Evolutionary conservation across 2,329 filamentous ascomycete genomes (phyloP), one percentile per base, ranked within the genome.

Genomic region (Trichoderma hamatum): DNA sequence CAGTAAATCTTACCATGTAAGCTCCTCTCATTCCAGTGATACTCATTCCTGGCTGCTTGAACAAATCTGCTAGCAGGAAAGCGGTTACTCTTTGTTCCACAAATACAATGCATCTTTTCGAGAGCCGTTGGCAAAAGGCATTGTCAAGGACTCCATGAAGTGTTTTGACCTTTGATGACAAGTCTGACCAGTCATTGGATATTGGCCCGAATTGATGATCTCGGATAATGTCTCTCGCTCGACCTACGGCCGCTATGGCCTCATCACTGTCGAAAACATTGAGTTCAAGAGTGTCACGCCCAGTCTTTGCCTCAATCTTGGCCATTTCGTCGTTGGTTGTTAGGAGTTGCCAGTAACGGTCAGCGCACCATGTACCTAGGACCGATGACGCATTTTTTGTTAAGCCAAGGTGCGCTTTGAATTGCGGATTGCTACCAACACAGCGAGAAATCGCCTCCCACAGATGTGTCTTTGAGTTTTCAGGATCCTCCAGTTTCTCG

Each of bases 321-420:
- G 83, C 81, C 0, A 87, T 80, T 69, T 90, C 86, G 3, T 88
- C 82, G 6, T 92, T 87, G 0, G 85, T 84, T 26, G 97, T 83
- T 14, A 88, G 86, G 36, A 93, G 85, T 66, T 86, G 83, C 94
- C 94, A 97, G 69, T 93, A 89, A 62, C 89, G 84, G 76, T 99
- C 94, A 0, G 93, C 89, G 73, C 92, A 92, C 95, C 96, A 98
- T 3, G 85, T 80, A 0, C 96, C 96, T 4, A 98, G 83, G 52
- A 91, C 85, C 2, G 87, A 85, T 1, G 87, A 88, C 2, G 90
- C 86, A 10, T 85, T 80, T 32, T 82, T 83, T 1, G 92, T 84
- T 71, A 86, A 90, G 2, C 79, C 76, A 34, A 94, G 90, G 1
- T 89, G 79, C 34, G 83, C 84, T 7, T 81, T 76, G 70, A 96